Conservation (phyloP, 768 basidiomycete genomes). For the Xanthoconium stramineum region DNA sequence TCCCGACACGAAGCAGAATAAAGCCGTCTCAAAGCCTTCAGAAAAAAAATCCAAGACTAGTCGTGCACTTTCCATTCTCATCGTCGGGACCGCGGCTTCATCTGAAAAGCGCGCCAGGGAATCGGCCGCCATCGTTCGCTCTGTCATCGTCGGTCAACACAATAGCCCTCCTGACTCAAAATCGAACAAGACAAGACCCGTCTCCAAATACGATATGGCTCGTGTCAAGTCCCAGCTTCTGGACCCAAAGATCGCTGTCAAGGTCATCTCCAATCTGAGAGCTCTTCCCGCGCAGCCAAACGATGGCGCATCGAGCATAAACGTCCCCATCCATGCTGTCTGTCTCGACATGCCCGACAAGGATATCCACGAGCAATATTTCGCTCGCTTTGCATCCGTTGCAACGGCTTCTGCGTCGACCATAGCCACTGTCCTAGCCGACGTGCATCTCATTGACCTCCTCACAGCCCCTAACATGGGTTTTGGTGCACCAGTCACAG, state of each 20-base stretch:
- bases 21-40: slow-evolving; percentile 33
- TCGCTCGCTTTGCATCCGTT: slow-evolving; percentile 48
- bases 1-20: slow-evolving; percentile 29
- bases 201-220: slow-evolving; percentile 51
- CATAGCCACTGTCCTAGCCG: slow-evolving; percentile 49
- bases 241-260: slow-evolving; percentile 64
- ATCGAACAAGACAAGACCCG: slow-evolving; percentile 35
- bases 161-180: slow-evolving; percentile 30
- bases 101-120: slow-evolving; percentile 61
- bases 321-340: slow-evolving; percentile 71
- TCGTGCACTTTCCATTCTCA: slow-evolving; percentile 31
- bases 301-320: slow-evolving; percentile 12
- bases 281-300: slow-evolving; percentile 41
- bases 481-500: slow-evolving; percentile 69
- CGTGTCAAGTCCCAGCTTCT: slow-evolving; percentile 68
- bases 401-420: slow-evolving; percentile 49
- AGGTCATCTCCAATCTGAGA: slow-evolving; percentile 69
- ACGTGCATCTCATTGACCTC: slow-evolving; percentile 61
- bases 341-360: slow-evolving; percentile 63
- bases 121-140: slow-evolving; percentile 60
- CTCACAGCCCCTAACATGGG: slow-evolving; percentile 62
- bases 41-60: slow-evolving; percentile 38
- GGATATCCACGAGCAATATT: slow-evolving; percentile 60
- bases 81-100: slow-evolving; percentile 30
- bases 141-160: slow-evolving; percentile 62